Percentiles rank a stretch among this genome's conserved stretches.
Conservation (phyloP, 2,329 filamentous ascomycete genomes). For the Diplodia intermedia region DNA sequence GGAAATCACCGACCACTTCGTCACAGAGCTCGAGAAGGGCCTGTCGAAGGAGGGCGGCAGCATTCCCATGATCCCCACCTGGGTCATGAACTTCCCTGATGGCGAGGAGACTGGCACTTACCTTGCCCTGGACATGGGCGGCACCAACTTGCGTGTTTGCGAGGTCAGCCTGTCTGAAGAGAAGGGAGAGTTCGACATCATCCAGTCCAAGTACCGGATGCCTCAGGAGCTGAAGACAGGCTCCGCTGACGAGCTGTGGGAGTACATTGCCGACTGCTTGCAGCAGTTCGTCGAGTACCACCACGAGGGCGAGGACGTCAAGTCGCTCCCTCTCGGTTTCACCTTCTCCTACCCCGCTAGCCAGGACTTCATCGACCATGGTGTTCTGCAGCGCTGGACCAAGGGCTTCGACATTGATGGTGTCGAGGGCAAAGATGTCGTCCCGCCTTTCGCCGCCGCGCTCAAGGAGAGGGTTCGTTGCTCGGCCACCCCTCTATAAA, state of each 20-base stretch:
- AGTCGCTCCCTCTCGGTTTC: slow-evolving; percentile 81
- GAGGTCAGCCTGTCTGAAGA: slow-evolving; percentile 88
- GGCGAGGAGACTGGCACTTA: slow-evolving; percentile 87
- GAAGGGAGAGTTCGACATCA: slow-evolving; percentile 93
- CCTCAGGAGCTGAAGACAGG: slow-evolving; percentile 92
- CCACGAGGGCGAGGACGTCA: slow-evolving; percentile 70
- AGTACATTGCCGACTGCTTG: slow-evolving; percentile 92
- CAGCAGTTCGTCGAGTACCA: slow-evolving; percentile 91
- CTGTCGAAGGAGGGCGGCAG: slow-evolving; percentile 86
- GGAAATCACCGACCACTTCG: slow-evolving; percentile 87
- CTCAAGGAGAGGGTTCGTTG: slow-evolving; percentile 70
- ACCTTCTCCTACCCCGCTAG: slow-evolving; percentile 97
- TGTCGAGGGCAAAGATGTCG: slow-evolving; percentile 89
- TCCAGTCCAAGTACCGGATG: slow-evolving; percentile 95
- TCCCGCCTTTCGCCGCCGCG: slow-evolving; percentile 84
- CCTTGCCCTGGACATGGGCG: slow-evolving; percentile 93
- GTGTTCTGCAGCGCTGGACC: slow-evolving; percentile 92
- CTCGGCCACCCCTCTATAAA: slow-evolving; percentile 19
- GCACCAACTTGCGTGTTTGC: slow-evolving; percentile 93
- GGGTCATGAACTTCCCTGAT: slow-evolving; percentile 91
- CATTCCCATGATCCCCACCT: slow-evolving; percentile 98
- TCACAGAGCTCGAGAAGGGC: slow-evolving; percentile 87
- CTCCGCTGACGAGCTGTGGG: slow-evolving; percentile 86
- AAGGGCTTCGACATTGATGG: slow-evolving; percentile 95
- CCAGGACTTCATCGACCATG: slow-evolving; percentile 92